Evolutionary conservation across 2,329 filamentous ascomycete species (phyloP).

Genomic region (Aspergillus proliferans): DNA sequence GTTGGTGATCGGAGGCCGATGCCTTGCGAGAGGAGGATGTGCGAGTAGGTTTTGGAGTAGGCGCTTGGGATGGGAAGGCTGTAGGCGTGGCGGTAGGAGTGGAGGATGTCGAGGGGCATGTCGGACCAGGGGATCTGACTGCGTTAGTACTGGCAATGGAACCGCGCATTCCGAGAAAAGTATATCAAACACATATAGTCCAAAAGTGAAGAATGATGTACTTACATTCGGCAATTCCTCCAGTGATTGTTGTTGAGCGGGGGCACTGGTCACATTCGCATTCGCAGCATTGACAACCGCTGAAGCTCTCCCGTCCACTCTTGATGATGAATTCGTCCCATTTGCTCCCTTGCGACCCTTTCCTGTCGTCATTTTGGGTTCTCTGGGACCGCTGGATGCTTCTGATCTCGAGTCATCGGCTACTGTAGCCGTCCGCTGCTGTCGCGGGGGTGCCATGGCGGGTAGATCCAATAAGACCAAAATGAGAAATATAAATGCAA

Average conservation of each 20-base stretch:
- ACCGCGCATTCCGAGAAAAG: not conserved
- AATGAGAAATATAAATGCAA: not conserved
- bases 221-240: slow-evolving; percentile 29
- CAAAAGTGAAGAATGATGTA: slow-evolving; percentile 3
- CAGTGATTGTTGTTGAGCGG: slow-evolving; percentile 11
- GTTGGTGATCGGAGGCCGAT: slow-evolving; percentile 42
- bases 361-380: slow-evolving; percentile 23
- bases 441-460: slow-evolving; percentile 41
- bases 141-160: too few relatives aligned
- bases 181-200: not conserved
- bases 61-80: slow-evolving; percentile 40
- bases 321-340: slow-evolving; percentile 9
- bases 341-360: slow-evolving; percentile 29
- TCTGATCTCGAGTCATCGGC: slow-evolving; percentile 44
- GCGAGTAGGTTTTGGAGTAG: slow-evolving; percentile 41
- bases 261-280: slow-evolving; percentile 25
- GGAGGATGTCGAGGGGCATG: slow-evolving; percentile 40
- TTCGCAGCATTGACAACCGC: slow-evolving; percentile 18
- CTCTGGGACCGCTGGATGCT: slow-evolving; percentile 40
- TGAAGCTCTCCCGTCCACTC: slow-evolving; percentile 7
- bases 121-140: slow-evolving; percentile 38
- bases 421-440: slow-evolving; percentile 31
- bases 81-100: slow-evolving; percentile 45
- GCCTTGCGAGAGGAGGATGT: slow-evolving; percentile 41
- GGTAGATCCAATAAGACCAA: not conserved